phyloP scores from a whole-genome alignment of 768 basidiomycete species.

The Russula sp. region DNA sequence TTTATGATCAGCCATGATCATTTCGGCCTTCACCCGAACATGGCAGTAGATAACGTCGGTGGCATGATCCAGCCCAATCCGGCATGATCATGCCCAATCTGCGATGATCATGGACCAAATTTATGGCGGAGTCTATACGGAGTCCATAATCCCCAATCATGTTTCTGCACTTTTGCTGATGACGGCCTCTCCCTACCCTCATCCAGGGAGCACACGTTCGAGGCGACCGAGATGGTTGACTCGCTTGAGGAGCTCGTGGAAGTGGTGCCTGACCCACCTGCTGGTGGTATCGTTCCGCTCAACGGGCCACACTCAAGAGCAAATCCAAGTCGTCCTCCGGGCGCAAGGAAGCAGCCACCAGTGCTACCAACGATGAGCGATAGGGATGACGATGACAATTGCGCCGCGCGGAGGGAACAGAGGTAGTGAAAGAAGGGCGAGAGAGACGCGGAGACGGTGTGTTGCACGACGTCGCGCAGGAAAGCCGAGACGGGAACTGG shows the following conservation, averaged over 20 bases:
- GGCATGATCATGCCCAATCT: no score
- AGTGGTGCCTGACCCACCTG: constrained; percentile 79
- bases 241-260: constrained; percentile 92
- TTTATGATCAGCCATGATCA: no score
- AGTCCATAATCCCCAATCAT: no score
- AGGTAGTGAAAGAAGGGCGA: constrained; percentile 48
- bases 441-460: constrained; percentile 33
- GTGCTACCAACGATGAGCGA: constrained; percentile 31
- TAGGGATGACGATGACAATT: constrained; percentile 33
- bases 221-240: constrained; percentile 82
- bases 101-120: no score
- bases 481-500: constrained; percentile 34
- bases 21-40: no score
- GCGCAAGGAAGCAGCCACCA: constrained; percentile 51
- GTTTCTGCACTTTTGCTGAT: no score
- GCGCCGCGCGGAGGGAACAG: constrained; percentile 37
- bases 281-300: constrained; percentile 71
- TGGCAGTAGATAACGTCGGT: no score
- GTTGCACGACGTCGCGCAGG: constrained; percentile 26
- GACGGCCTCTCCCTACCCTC: background rate
- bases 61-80: no score
- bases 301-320: constrained; percentile 51
- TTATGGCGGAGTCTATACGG: no score
- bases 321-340: constrained; percentile 43
- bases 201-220: constrained; percentile 83